These are phyloP conservation scores for Dendryphion nanum DNA, from an alignment of 2,329 filamentous ascomycete genomes.

Conservation along the genomic window DNA sequence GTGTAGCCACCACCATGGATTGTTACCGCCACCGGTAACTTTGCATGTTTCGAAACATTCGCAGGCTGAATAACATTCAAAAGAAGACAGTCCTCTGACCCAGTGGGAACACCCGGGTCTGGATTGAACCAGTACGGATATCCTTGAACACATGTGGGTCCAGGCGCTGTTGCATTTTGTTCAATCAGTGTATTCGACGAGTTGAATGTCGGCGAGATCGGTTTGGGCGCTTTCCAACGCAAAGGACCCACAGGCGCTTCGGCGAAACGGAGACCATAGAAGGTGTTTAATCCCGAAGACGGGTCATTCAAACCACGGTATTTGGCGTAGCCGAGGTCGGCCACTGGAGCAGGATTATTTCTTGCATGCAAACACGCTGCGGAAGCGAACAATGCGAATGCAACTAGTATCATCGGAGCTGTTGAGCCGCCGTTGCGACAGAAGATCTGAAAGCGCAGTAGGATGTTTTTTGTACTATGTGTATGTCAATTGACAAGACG, in stretches of 20 bases:
- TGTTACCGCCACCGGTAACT: slow-evolving; percentile 6
- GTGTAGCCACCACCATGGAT: slow-evolving; percentile 8
- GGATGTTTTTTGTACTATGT: too few species aligned
- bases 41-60: background rate
- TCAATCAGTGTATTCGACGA: slow-evolving; percentile 17
- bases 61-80: slow-evolving; percentile 4
- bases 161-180: slow-evolving; percentile 23
- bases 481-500: too few species aligned
- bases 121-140: slow-evolving; percentile 12
- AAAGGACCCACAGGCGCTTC: slow-evolving; percentile 24
- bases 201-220: slow-evolving; percentile 14
- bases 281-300: slow-evolving; percentile 10
- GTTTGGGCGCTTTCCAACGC: slow-evolving; percentile 29
- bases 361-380: too few species aligned
- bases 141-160: slow-evolving; percentile 27
- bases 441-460: too few species aligned
- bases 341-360: slow-evolving; percentile 5
- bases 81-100: slow-evolving; percentile 40
- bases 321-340: slow-evolving; percentile 10
- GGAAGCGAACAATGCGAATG: too few species aligned
- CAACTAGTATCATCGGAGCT: too few species aligned
- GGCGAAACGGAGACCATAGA: slow-evolving; percentile 27
- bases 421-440: too few species aligned
- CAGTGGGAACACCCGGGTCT: slow-evolving; percentile 56
- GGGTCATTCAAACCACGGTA: slow-evolving; percentile 13